Base-by-base conservation (phyloP, 179 eudicot genomes). In the Heliamphora pulchella region DNA sequence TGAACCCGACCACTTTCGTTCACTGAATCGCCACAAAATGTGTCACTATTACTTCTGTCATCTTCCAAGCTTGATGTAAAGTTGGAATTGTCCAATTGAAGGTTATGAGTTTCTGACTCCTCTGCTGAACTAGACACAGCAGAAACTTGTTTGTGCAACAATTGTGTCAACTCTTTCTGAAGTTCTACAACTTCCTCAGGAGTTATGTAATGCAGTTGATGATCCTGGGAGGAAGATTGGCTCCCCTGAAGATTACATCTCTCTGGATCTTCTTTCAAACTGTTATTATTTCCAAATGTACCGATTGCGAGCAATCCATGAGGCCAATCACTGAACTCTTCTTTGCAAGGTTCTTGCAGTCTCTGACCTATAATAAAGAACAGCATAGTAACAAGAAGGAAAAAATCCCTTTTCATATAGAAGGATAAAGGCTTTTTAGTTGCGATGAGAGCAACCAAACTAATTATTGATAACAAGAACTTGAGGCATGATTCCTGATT, bases 281-380 rank as follows among this genome's bases (percentile, higher is more conserved):
- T 70, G 18, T 81, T 82, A 78, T 80, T 84, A 78, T 80, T 84
- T 20, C 96, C 92, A 47, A 94, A 89, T 74, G 97, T 94, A 15
- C 98, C 98, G 15, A 94, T 92, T 59, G 97, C 87, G n/a, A 94
- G 89, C 39, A 94, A 63, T 46, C 88, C 91, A 43, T 89, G 76
- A 61, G 98, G 98, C 98, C 98, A 94, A 48, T 94, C 97, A 80
- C 89, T 90, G 80, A 90, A 89, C 76, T 94, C 98, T 80, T 91
- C 95, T 55, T 86, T 87, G 39, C 79, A 18, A 51, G 83, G 64
- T 79, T 80, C 91, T 66, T 83, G 85, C 41, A 41, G 81, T 22
- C 20, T 55, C 71, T 85, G 84, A 83, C 80, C 91, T 92, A 72
- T 22, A 64, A 11, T 39, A 13, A 70, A 47, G 55, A 77, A 70